Evolutionary conservation across 495 filamentous ascomycete species (phyloP).

Genomic region (Neurospora sublineolata): DNA sequence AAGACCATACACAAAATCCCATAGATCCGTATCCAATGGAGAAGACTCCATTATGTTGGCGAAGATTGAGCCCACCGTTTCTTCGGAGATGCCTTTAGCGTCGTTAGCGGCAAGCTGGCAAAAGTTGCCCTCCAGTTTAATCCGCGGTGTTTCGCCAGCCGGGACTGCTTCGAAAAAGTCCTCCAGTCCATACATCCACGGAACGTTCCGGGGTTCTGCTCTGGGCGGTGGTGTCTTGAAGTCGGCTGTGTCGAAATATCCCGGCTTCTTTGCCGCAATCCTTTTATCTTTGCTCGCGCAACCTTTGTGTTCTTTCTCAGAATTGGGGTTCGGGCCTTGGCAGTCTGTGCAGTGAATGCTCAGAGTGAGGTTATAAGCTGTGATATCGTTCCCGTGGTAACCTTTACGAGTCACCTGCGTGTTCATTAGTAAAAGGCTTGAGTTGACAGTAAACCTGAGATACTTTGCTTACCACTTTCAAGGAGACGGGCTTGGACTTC

Average conservation of each 20-base stretch:
- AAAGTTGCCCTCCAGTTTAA: background rate
- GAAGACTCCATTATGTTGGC: too few relatives aligned
- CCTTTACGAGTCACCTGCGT: too few relatives aligned
- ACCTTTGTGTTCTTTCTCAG: background rate
- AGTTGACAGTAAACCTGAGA: too few relatives aligned
- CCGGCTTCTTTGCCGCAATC: background rate
- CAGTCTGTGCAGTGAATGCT: background rate
- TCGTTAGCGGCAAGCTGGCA: background rate
- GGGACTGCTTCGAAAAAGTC: background rate
- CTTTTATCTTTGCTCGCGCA: background rate
- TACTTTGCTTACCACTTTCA: too few relatives aligned
- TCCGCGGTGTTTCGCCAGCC: background rate
- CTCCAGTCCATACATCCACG: background rate
- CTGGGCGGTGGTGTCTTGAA: too few relatives aligned
- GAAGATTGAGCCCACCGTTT: too few relatives aligned
- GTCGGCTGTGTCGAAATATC: background rate
- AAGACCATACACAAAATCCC: background rate
- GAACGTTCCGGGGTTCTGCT: too few relatives aligned
- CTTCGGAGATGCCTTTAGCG: too few relatives aligned
- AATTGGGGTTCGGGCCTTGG: background rate
- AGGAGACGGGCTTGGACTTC: too few relatives aligned
- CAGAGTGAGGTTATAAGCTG: too few relatives aligned
- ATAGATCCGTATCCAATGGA: background rate
- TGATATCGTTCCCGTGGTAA: rapidly evolving
- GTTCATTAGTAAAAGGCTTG: too few relatives aligned